Evolutionary conservation across 352 stramenopile species (phyloP), one percentile per base, ranked within the genome.

Genomic region (Globisporangium recalcitrans): DNA sequence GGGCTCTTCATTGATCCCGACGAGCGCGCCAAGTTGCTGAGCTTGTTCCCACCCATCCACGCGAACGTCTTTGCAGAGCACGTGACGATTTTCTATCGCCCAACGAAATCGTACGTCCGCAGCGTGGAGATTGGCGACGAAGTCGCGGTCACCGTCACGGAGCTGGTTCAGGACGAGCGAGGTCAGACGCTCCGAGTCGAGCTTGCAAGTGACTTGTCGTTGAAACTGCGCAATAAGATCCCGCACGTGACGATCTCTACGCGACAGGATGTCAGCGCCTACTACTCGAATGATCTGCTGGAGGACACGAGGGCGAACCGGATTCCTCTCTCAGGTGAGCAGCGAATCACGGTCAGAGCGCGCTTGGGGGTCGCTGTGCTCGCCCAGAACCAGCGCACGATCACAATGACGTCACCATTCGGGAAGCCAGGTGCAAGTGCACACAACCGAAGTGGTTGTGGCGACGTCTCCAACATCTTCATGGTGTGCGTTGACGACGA

Each of bases 201-300:
- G 24, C 31, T 87, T 26, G 69, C 78, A 38, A 62, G 72, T 8
- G 24, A 44, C 19, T 54, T 87, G n/a, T 52, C 42, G n/a, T 52
- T 88, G 32, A 59, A 65, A 27, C 61, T 73, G 9, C 60, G 60
- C 62, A 91, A 87, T 71, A 82, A 83, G 49, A 68, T 85, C 19
- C 71, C 77, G 10, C 82, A 90, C 52, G 75, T 91, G 40, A 91
- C 82, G 0, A 56, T 91, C 5, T 91, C 82, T 3, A 87, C 70
- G 1, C 63, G 51, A 13, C 49, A 72, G 31, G 64, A 70, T 10
- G 67, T 90, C 10, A 75, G 68, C 57, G 75, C 80, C 2, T 76
- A 73, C 22, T 90, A 90, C 52, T 91, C 82, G 24, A 91, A 91
- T 54, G 76, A 88, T 36, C 54, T 91, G 27, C 57, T 91, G 22